Evolutionary conservation across 2,329 filamentous ascomycete genomes (phyloP).

Genomic region (Aspergillus ochraceus): DNA sequence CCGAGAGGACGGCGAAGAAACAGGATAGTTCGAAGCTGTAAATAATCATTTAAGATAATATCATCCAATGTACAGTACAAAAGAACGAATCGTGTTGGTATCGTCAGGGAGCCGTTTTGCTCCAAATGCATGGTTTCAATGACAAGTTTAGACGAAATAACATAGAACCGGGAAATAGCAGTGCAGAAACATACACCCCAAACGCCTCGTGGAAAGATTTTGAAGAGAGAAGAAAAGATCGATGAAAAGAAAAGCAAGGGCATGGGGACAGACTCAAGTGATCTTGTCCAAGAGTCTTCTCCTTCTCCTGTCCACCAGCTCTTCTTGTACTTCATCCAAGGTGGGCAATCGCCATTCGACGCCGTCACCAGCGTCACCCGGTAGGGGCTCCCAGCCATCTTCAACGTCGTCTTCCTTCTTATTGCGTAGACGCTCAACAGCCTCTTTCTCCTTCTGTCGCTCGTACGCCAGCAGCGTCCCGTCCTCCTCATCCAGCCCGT

Average conservation of each 20-base stretch:
- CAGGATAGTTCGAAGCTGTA: constrained; percentile 14
- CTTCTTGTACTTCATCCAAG: constrained; percentile 88
- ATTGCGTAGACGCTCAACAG: constrained; percentile 66
- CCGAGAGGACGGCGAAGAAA: constrained; percentile 35
- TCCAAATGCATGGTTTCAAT: constrained; percentile 15
- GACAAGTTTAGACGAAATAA: constrained; percentile 9
- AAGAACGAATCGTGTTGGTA: constrained; percentile 20
- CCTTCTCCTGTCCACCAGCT: constrained; percentile 82
- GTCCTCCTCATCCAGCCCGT: constrained; percentile 89
- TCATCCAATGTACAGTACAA: constrained; percentile 23
- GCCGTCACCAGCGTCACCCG: constrained; percentile 83
- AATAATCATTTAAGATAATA: constrained; percentile 23
- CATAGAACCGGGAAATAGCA: constrained; percentile 16
- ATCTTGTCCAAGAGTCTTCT: constrained; percentile 83
- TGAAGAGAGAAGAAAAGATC: constrained; percentile 6
- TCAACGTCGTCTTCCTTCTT: constrained; percentile 59
- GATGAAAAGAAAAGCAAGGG: constrained; percentile 3
- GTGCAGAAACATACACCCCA: constrained; percentile 22
- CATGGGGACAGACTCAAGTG: constrained; percentile 32
- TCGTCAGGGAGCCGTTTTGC: constrained; percentile 17
- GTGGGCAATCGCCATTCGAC: constrained; percentile 80
- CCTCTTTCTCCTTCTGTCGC: constrained; percentile 77
- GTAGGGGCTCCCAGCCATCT: constrained; percentile 78
- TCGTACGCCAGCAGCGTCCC: constrained; percentile 79
- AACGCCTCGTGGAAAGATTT: constrained; percentile 20